Conservation (phyloP, 1,139 yeast genomes). For the Yamadazyma aaseri region DNA sequence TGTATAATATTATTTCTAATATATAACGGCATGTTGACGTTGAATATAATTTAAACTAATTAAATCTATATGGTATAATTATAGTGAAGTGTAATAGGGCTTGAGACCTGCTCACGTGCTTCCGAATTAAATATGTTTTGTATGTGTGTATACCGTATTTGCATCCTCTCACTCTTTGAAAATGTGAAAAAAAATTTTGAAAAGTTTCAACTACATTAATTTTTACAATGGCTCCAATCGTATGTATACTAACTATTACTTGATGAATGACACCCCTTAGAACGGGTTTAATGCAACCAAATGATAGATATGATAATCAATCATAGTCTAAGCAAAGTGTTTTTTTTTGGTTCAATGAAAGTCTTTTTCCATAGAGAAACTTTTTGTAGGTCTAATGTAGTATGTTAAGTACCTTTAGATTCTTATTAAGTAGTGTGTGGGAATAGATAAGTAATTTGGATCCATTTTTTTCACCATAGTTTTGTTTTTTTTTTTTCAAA, state of each 20-base stretch:
- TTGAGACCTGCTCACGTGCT: slow-evolving; percentile 40
- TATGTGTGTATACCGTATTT: too few relatives aligned
- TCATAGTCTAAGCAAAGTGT: slow-evolving; percentile 4
- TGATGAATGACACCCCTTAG: slow-evolving; percentile 20
- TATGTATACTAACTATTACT: slow-evolving; percentile 47
- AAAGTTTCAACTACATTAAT: slow-evolving; percentile 2
- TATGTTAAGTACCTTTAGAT: slow-evolving; percentile 4
- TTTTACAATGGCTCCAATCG: slow-evolving; percentile 84
- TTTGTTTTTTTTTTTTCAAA: neutral
- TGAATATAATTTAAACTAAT: too few relatives aligned
- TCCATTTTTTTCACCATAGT: neutral
- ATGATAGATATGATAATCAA: neutral
- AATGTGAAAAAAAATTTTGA: slow-evolving; percentile 4
- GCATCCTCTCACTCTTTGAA: neutral
- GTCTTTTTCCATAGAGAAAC: too few relatives aligned
- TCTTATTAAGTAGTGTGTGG: too few relatives aligned
- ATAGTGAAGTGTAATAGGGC: too few relatives aligned
- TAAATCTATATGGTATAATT: too few relatives aligned
- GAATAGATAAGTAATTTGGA: neutral
- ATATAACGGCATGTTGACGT: too few relatives aligned
- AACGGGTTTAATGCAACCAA: slow-evolving; percentile 32
- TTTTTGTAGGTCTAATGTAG: neutral
- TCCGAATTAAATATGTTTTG: too few relatives aligned
- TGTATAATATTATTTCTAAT: too few relatives aligned
- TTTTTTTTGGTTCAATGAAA: slow-evolving; percentile 6